Conservation (phyloP, 768 basidiomycete genomes). For the Kwoniella sp. region DNA sequence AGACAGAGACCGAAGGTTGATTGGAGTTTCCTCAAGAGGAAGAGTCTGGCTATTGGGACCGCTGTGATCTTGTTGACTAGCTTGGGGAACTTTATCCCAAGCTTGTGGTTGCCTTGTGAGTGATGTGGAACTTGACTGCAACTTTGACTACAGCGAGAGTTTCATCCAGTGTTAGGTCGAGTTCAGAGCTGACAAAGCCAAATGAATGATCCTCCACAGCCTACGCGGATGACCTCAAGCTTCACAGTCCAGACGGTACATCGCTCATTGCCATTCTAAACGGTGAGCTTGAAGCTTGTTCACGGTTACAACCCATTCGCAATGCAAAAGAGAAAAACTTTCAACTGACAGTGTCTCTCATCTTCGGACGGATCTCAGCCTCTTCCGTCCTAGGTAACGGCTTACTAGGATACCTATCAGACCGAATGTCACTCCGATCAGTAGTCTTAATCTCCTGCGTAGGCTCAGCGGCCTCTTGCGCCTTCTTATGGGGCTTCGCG, state of each 20-base stretch:
- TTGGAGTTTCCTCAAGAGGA: conserved; percentile 27
- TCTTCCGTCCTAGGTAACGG: conserved; percentile 46
- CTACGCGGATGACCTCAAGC: conserved; percentile 40
- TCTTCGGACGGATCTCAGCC: conserved; percentile 36
- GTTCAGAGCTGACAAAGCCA: neutral
- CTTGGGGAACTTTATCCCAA: conserved; percentile 49
- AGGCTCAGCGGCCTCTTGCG: conserved; percentile 37
- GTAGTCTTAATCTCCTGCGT: conserved; percentile 43
- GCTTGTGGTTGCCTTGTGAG: conserved; percentile 45
- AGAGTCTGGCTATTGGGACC: conserved; percentile 30
- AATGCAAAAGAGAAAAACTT: no score
- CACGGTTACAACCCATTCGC: no score
- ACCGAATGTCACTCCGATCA: conserved; percentile 33
- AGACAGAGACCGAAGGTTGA: conserved; percentile 14
- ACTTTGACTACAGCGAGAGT: no score
- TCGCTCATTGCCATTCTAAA: conserved; percentile 50
- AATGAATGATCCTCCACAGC: no score
- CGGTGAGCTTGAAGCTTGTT: conserved; percentile 12
- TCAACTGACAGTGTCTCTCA: no score
- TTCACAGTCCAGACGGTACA: conserved; percentile 38
- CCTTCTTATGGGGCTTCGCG: conserved; percentile 53
- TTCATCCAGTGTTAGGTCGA: no score
- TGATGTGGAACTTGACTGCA: no score
- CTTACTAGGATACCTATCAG: conserved; percentile 44
- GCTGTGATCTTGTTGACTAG: conserved; percentile 37